Evolutionary conservation across 2,329 filamentous ascomycete genomes (phyloP).

Genomic region (Colletotrichum tropicale): DNA sequence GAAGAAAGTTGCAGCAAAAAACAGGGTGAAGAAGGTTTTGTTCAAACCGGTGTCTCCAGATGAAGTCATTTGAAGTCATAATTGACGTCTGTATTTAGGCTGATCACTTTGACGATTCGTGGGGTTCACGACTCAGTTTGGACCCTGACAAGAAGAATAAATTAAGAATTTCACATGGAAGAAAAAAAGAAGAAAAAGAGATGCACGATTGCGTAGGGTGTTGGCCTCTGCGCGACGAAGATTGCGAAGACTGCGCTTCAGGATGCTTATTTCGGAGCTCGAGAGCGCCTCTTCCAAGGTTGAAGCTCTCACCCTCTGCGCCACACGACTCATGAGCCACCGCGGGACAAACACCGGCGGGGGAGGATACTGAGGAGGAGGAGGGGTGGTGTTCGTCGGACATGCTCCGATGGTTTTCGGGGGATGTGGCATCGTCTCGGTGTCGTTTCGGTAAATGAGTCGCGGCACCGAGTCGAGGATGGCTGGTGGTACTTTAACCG

Average conservation of each 20-base stretch:
- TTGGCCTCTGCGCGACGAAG: neutral
- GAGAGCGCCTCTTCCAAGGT: slow-evolving; percentile 2
- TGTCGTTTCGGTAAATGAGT: slow-evolving; percentile 4
- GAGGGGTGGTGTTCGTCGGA: neutral
- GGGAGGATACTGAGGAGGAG: neutral
- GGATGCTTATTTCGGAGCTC: neutral
- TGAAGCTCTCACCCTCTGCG: neutral
- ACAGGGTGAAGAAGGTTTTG: neutral
- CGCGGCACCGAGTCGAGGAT: neutral
- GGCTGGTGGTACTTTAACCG: neutral
- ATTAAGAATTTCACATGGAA: neutral
- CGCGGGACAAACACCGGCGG: neutral
- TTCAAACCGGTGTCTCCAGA: neutral
- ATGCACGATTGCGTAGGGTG: neutral
- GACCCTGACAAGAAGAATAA: neutral
- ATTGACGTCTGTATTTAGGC: neutral
- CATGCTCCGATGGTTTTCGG: neutral
- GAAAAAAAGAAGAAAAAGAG: neutral
- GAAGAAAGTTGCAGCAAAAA: neutral
- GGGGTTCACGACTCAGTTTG: neutral
- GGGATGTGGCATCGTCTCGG: neutral
- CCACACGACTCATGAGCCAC: slow-evolving; percentile 26
- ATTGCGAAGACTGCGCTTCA: neutral
- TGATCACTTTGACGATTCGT: neutral
- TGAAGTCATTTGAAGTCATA: slow-evolving; percentile 14